Evolutionary conservation across 2,329 filamentous ascomycete species (phyloP).

Genomic region (Diaporthe sp.): DNA sequence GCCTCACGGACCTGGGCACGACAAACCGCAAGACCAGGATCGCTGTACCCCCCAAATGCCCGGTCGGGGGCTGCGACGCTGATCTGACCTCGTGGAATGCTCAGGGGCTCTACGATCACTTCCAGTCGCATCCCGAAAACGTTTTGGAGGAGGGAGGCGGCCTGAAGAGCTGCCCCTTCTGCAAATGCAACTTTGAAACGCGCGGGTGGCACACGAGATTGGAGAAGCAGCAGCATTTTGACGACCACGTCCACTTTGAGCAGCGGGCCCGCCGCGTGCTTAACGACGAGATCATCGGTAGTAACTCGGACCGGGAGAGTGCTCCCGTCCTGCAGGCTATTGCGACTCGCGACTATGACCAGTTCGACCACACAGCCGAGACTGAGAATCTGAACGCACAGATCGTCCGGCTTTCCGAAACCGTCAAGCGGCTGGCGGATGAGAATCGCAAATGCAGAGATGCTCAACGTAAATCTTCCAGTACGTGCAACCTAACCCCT

Average conservation of each 20-base stretch:
- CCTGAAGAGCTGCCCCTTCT: conserved; percentile 30
- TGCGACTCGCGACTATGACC: neutral
- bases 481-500: neutral
- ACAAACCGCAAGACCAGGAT: neutral
- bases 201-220: conserved; percentile 5
- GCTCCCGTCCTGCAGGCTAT: neutral
- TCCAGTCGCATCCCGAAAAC: conserved; percentile 6
- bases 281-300: conserved; percentile 15
- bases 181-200: conserved; percentile 19
- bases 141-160: neutral
- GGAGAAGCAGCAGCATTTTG: conserved; percentile 29
- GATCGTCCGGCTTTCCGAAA: neutral
- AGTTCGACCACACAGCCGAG: neutral
- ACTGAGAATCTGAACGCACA: neutral
- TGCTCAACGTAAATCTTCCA: too few species aligned
- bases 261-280: conserved; percentile 6
- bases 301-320: neutral
- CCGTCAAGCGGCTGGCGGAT: neutral
- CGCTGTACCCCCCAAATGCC: conserved; percentile 4
- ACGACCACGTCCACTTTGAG: conserved; percentile 32
- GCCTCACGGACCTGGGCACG: neutral
- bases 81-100: conserved; percentile 23
- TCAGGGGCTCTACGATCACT: conserved; percentile 18
- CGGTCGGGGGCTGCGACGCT: neutral
- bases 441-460: neutral